Conservation (phyloP, 352 stramenopile species). For the Pythium periplocum region DNA sequence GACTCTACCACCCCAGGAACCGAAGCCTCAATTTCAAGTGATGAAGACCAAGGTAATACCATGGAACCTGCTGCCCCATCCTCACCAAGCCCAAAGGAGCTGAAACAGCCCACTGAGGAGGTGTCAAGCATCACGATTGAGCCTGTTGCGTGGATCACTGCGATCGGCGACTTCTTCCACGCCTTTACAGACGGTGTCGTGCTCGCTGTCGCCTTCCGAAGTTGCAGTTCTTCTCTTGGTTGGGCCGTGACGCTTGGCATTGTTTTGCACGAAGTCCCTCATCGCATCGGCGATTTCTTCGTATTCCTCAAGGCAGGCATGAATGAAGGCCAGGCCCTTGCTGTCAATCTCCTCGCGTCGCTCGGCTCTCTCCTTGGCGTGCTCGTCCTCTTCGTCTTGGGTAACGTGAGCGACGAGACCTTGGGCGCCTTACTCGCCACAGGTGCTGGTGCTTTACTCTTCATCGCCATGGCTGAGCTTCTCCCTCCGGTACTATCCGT, state of each 20-base stretch:
- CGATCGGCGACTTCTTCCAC: conserved; percentile 26
- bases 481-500: conserved; percentile 12
- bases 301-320: conserved; percentile 28
- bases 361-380: conserved; percentile 20
- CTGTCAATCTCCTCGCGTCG: conserved; percentile 21
- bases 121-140: conserved; percentile 9
- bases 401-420: conserved; percentile 19
- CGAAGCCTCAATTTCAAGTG: neutral
- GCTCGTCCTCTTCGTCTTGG: conserved; percentile 14
- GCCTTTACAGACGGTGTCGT: conserved; percentile 28
- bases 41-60: neutral
- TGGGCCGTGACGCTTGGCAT: conserved; percentile 26
- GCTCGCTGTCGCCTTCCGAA: conserved; percentile 25
- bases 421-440: conserved; percentile 24
- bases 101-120: conserved; percentile 11
- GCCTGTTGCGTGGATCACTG: conserved; percentile 28
- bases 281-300: conserved; percentile 27
- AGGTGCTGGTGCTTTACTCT: conserved; percentile 15
- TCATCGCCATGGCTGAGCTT: conserved; percentile 20
- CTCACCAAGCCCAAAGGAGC: neutral
- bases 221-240: conserved; percentile 20
- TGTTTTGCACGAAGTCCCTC: conserved; percentile 26
- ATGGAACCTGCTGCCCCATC: neutral
- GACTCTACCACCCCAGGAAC: neutral
- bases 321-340: conserved; percentile 17